phyloP scores from a whole-genome alignment of 2,329 filamentous ascomycete genomes.

The Dothistroma septosporum region DNA sequence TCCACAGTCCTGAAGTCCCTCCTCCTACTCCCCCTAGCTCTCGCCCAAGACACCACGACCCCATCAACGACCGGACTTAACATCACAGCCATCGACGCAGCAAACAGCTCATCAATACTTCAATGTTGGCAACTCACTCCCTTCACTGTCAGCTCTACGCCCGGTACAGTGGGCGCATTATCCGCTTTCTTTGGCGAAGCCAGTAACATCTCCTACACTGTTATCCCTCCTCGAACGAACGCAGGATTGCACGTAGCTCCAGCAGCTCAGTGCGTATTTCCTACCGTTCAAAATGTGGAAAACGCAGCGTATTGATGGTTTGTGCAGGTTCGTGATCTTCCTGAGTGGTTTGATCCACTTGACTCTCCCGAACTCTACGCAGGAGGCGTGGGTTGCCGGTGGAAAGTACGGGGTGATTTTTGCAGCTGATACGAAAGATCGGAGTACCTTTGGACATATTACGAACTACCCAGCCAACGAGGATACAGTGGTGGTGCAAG shows the following conservation, averaged over 20 bases:
- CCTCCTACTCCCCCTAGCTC: not conserved
- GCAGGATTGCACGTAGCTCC: slow-evolving; percentile 14
- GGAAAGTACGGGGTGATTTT: slow-evolving; percentile 17
- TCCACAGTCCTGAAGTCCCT: too few species aligned
- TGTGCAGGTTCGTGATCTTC: slow-evolving; percentile 8
- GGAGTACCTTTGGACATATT: slow-evolving; percentile 8
- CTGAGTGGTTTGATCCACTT: slow-evolving; percentile 12
- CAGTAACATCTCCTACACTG: slow-evolving; percentile 9
- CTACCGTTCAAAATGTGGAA: not conserved
- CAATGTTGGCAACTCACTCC: slow-evolving; percentile 15
- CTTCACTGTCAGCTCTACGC: slow-evolving; percentile 10
- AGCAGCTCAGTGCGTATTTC: slow-evolving; percentile 9
- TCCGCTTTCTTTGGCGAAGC: slow-evolving; percentile 4
- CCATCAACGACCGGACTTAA: slow-evolving; percentile 10
- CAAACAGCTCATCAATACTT: slow-evolving; percentile 11
- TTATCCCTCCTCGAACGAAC: slow-evolving; percentile 11
- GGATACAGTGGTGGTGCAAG: slow-evolving; percentile 9
- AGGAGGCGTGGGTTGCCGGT: slow-evolving; percentile 11
- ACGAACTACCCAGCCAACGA: slow-evolving; percentile 11
- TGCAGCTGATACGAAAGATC: slow-evolving; percentile 8
- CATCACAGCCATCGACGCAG: slow-evolving; percentile 11
- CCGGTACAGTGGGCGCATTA: slow-evolving; percentile 9
- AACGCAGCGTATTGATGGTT: not conserved
- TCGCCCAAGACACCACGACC: not conserved
- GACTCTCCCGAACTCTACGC: slow-evolving; percentile 10